phyloP scores from a whole-genome alignment of 1,284 basidiomycete species.

The Exobasidium rhododendri region DNA sequence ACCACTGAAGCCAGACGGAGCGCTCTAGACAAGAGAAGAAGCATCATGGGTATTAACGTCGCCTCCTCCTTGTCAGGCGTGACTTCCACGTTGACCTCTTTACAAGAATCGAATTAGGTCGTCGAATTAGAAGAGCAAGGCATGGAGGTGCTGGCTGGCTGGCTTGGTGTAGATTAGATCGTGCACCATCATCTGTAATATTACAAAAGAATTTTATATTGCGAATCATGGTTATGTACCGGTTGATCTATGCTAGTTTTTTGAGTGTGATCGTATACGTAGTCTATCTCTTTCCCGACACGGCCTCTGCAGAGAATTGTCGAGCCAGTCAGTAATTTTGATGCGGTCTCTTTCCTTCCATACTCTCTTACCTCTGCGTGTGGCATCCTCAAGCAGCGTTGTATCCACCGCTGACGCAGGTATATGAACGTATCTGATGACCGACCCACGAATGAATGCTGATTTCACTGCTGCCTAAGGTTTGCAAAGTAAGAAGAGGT shows the following conservation, averaged over 20 bases:
- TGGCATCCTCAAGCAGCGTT: slow-evolving; percentile 93
- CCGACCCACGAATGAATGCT: slow-evolving; percentile 96
- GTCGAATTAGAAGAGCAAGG: neutral
- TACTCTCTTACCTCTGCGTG: slow-evolving; percentile 67
- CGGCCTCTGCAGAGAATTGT: slow-evolving; percentile 3
- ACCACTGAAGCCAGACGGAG: slow-evolving; percentile 8
- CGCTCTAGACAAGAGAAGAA: slow-evolving; percentile 7
- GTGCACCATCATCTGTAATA: slow-evolving; percentile 1
- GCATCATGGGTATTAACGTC: slow-evolving; percentile 9
- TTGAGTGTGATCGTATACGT: neutral
- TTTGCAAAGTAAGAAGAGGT: neutral
- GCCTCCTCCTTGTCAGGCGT: neutral
- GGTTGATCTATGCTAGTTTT: neutral
- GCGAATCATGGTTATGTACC: neutral
- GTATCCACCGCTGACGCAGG: slow-evolving; percentile 91
- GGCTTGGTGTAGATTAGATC: neutral
- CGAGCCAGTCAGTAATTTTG: too few species aligned
- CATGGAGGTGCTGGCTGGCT: neutral
- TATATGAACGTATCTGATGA: slow-evolving; percentile 94
- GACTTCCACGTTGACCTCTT: neutral
- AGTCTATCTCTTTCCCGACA: slow-evolving; percentile 12
- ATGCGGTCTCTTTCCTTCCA: neutral
- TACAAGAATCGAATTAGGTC: neutral
- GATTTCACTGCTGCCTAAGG: slow-evolving; percentile 94
- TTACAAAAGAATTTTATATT: neutral